phyloP scores from a whole-genome alignment of 108 stramenopile species.

The Conticribra guillardii region DNA sequence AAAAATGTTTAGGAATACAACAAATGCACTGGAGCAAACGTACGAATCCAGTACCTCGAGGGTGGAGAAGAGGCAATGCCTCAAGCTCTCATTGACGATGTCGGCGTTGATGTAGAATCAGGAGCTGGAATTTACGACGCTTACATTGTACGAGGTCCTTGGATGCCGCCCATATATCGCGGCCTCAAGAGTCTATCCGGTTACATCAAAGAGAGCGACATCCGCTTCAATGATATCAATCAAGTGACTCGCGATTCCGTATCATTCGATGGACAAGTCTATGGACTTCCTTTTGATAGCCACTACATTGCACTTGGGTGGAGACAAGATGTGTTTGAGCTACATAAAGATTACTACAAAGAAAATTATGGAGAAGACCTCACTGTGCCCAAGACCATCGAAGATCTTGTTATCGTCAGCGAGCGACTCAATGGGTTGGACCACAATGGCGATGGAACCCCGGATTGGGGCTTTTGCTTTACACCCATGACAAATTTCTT shows the following conservation, averaged over 20 bases:
- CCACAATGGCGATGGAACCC: slow-evolving; percentile 41
- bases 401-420: slow-evolving; percentile 27
- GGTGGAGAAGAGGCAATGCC: slow-evolving; percentile 46
- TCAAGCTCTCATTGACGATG: slow-evolving; percentile 38
- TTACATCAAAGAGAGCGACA: slow-evolving; percentile 24
- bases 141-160: slow-evolving; percentile 47
- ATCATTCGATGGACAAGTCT: slow-evolving; percentile 34
- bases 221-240: slow-evolving; percentile 44
- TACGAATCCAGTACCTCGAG: slow-evolving; percentile 25
- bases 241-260: slow-evolving; percentile 29
- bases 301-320: slow-evolving; percentile 46
- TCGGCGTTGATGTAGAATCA: slow-evolving; percentile 13
- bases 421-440: slow-evolving; percentile 43
- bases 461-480: slow-evolving; percentile 50
- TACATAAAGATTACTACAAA: slow-evolving; percentile 14
- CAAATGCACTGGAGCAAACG: slow-evolving; percentile 46
- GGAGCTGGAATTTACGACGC: slow-evolving; percentile 46
- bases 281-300: slow-evolving; percentile 34
- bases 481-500: slow-evolving; percentile 49
- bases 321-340: slow-evolving; percentile 44
- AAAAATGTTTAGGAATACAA: slow-evolving; percentile 33
- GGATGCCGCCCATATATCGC: slow-evolving; percentile 34
- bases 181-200: slow-evolving; percentile 26
- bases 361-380: slow-evolving; percentile 26
- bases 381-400: slow-evolving; percentile 26